These are phyloP conservation scores for Fragaria nilgerrensis DNA, from an alignment of 306 rosid genomes.

Conservation along the genomic window DNA sequence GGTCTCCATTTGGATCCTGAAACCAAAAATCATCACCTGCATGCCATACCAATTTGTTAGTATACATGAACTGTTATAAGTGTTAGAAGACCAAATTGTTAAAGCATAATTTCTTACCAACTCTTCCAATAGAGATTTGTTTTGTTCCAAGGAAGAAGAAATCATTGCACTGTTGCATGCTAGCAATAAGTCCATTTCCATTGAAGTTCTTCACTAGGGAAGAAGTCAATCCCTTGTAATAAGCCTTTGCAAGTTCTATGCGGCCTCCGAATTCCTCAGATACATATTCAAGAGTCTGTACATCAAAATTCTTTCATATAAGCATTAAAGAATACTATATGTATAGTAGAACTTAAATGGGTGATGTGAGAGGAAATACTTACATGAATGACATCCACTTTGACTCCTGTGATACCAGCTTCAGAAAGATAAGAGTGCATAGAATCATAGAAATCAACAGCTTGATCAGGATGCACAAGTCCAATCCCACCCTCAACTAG, in stretches of 20 bases:
- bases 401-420: conserved; percentile 73
- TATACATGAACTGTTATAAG: not conserved
- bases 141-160: conserved; percentile 83
- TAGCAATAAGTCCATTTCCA: conserved; percentile 72
- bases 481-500: conserved; percentile 67
- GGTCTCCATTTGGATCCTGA: conserved; percentile 85
- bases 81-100: not conserved
- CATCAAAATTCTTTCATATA: not conserved
- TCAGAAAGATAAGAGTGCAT: conserved; percentile 77
- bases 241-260: conserved; percentile 72
- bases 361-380: conserved; percentile 11
- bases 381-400: conserved; percentile 83
- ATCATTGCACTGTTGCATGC: conserved; percentile 94
- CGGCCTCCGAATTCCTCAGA: conserved; percentile 77
- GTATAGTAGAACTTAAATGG: not conserved
- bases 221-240: conserved; percentile 55
- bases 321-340: not conserved
- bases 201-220: conserved; percentile 73
- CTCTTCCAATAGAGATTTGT: conserved; percentile 69
- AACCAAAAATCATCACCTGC: conserved; percentile 95
- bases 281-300: conserved; percentile 65
- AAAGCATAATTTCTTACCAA: conserved; percentile 39
- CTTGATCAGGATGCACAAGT: conserved; percentile 76
- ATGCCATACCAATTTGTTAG: conserved; percentile 4
- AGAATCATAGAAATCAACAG: conserved; percentile 53